Conservation (phyloP, 1,284 basidiomycete genomes). For the Cystobasidium pallidum region DNA sequence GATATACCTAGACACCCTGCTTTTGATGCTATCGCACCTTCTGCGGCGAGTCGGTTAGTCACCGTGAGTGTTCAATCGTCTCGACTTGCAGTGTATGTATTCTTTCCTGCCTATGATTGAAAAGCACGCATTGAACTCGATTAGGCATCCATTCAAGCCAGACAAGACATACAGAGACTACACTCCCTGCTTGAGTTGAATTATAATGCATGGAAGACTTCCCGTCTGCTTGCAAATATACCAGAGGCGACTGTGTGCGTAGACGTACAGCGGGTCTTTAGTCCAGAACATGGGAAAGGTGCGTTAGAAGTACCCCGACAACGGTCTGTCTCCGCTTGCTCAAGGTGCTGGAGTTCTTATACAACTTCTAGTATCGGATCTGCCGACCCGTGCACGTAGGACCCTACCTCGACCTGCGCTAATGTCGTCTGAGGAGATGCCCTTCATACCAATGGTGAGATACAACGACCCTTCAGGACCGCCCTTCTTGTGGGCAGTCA, state of each 20-base stretch:
- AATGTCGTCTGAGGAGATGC: background rate
- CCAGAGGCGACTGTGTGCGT: too few relatives aligned
- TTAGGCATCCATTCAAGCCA: background rate
- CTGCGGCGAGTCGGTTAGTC: background rate
- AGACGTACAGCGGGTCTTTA: too few relatives aligned
- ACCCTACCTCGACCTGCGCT: background rate
- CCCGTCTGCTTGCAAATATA: background rate
- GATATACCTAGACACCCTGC: constrained; percentile 6
- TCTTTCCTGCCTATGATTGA: background rate
- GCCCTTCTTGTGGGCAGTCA: background rate
- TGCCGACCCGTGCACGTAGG: background rate
- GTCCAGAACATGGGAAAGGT: background rate
- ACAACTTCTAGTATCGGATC: too few relatives aligned
- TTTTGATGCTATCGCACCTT: background rate
- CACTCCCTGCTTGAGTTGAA: background rate
- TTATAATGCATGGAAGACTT: background rate
- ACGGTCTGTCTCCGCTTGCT: background rate
- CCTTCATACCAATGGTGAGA: background rate
- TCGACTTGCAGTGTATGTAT: background rate
- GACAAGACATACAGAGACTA: background rate
- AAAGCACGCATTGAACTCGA: background rate
- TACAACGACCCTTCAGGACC: background rate
- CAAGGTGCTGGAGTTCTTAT: background rate
- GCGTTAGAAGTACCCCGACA: background rate
- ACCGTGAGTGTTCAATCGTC: background rate